Conservation (phyloP, 352 stramenopile genomes). For the Phytophthora pisi region DNA sequence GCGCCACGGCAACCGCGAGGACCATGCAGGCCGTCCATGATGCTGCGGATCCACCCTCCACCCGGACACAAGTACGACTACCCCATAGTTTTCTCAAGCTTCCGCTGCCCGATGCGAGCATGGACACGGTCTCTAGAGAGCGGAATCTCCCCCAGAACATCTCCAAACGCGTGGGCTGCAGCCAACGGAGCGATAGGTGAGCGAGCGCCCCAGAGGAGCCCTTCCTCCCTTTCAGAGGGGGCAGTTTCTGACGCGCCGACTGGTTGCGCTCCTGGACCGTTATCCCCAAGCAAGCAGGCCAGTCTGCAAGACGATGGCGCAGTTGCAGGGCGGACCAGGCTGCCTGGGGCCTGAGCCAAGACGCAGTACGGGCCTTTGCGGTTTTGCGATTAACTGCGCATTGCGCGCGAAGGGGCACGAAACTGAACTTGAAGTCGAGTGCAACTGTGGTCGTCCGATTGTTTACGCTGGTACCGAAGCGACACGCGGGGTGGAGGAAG, state of each 20-base stretch:
- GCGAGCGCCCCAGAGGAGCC: constrained; percentile 4
- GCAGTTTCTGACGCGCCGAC: constrained; percentile 35
- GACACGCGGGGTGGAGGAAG: not conserved
- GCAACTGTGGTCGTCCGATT: constrained; percentile 33
- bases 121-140: not conserved
- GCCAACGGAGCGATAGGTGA: not conserved
- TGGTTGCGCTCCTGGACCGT: constrained; percentile 15
- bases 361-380: not conserved
- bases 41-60: not conserved
- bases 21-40: constrained; percentile 8
- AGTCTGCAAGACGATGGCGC: constrained; percentile 8
- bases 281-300: constrained; percentile 14
- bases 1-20: constrained; percentile 19
- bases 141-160: not conserved
- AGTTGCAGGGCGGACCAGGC: constrained; percentile 27
- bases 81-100: constrained; percentile 2
- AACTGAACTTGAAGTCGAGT: constrained; percentile 44
- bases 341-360: not conserved
- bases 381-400: constrained; percentile 16
- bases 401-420: constrained; percentile 34
- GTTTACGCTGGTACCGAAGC: constrained; percentile 11
- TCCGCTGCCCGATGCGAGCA: not conserved
- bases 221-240: constrained; percentile 18
- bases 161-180: not conserved
- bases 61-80: not conserved